phyloP scores from a whole-genome alignment of 352 stramenopile genomes.

The Saprolegnia parasitica region DNA sequence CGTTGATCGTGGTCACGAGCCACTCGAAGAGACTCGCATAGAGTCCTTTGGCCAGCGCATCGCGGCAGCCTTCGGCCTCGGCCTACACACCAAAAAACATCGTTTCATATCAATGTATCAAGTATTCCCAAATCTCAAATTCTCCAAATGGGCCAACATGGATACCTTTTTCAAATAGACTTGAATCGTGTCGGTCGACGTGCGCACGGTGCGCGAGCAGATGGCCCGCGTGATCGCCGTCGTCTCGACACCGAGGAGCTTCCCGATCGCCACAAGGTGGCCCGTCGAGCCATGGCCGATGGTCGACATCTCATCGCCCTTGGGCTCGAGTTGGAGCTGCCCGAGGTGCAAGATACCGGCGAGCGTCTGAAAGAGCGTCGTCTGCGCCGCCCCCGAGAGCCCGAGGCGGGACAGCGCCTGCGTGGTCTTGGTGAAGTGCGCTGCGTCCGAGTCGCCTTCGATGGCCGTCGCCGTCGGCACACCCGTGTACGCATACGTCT shows the following conservation, averaged over 20 bases:
- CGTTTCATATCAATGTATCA: too few relatives aligned
- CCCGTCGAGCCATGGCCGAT: constrained; percentile 36
- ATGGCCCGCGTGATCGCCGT: constrained; percentile 89
- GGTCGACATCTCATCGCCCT: constrained; percentile 73
- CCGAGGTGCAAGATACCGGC: constrained; percentile 93
- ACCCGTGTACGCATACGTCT: constrained; percentile 63
- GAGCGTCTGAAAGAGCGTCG: constrained; percentile 89
- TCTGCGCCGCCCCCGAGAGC: constrained; percentile 77
- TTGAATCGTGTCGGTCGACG: constrained; percentile 46
- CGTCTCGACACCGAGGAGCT: constrained; percentile 88
- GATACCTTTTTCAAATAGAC: constrained; percentile 38
- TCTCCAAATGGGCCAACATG: background rate
- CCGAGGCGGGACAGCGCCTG: constrained; percentile 67
- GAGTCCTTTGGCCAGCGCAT: constrained; percentile 91
- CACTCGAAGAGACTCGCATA: constrained; percentile 92
- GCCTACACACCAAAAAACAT: constrained; percentile 40
- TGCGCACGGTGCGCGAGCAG: constrained; percentile 84
- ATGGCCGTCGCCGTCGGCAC: constrained; percentile 51
- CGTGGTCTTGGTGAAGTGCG: constrained; percentile 32
- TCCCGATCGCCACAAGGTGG: constrained; percentile 51
- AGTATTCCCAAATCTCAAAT: too few relatives aligned
- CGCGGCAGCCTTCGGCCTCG: constrained; percentile 74
- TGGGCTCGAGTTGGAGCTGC: constrained; percentile 82
- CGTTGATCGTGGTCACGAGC: constrained; percentile 90
- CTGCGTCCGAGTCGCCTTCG: constrained; percentile 48